Conservation (phyloP, 805 yeast genomes). For the Myxozyma vanderwaltii region DNA sequence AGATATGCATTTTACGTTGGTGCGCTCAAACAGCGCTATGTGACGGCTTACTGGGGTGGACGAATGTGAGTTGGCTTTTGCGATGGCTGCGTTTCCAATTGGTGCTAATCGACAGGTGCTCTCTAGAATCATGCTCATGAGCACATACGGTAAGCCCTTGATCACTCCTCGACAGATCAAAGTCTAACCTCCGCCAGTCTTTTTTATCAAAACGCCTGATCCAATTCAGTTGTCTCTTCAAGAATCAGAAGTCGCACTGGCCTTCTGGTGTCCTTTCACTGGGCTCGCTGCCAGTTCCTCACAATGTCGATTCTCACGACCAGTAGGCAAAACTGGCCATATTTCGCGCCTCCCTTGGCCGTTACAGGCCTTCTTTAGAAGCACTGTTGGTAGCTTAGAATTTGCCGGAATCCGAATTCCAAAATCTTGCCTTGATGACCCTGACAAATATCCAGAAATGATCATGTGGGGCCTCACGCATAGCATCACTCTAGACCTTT, state of each 20-base stretch:
- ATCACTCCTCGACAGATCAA: not conserved
- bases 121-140: constrained; percentile 40
- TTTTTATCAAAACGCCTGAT: constrained; percentile 36
- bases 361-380: not conserved
- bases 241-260: constrained; percentile 43
- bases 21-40: constrained; percentile 42
- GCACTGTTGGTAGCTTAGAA: constrained; percentile 5
- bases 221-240: constrained; percentile 37
- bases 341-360: not conserved
- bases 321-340: constrained; percentile 28
- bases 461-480: constrained; percentile 46
- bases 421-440: not conserved
- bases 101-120: not conserved
- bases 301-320: constrained; percentile 32
- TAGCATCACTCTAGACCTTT: constrained; percentile 42
- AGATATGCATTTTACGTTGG: constrained; percentile 40
- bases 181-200: constrained; percentile 33
- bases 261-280: constrained; percentile 44
- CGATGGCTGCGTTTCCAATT: not conserved
- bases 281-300: constrained; percentile 34
- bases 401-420: constrained; percentile 19
- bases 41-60: constrained; percentile 43
- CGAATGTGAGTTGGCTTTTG: constrained; percentile 19
- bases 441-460: constrained; percentile 6
- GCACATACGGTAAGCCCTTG: constrained; percentile 39